A percentile compares a stretch with the other conserved stretches of the same genome.
These are phyloP conservation scores for Suillus fuscotomentosus DNA, from an alignment of 768 basidiomycete genomes.

Conservation along the genomic window DNA sequence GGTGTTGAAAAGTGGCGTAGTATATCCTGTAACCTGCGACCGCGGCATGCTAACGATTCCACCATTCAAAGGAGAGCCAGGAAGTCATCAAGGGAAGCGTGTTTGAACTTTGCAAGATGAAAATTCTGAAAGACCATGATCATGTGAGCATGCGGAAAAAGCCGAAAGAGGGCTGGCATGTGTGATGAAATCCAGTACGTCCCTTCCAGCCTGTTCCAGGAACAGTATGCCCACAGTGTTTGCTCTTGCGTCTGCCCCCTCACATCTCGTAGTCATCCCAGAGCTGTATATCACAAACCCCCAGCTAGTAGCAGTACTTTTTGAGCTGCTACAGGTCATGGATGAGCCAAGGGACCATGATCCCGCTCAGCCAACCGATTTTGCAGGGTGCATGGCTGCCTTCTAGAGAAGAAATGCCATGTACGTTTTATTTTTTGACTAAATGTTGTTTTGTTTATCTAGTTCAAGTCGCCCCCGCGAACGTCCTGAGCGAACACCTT, in stretches of 20 bases:
- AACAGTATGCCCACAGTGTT: constrained; percentile 3
- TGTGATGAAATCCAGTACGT: no score
- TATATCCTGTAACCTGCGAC: no score
- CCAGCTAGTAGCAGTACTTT: not conserved
- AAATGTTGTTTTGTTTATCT: constrained; percentile 5
- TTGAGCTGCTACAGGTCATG: constrained; percentile 22
- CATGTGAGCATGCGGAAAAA: no score
- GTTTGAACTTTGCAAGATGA: no score
- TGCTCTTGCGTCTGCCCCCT: constrained; percentile 3
- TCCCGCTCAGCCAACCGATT: constrained; percentile 41
- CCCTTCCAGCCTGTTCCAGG: no score
- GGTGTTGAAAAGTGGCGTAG: no score
- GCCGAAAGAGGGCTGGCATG: no score
- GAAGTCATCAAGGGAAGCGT: no score
- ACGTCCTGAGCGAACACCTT: constrained; percentile 45
- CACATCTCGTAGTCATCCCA: not conserved
- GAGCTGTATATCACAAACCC: not conserved
- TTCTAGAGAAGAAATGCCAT: constrained; percentile 63
- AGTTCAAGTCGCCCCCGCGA: constrained; percentile 49
- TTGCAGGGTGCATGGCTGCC: constrained; percentile 63
- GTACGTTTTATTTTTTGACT: constrained; percentile 34
- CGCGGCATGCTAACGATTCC: no score
- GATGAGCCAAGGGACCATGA: constrained; percentile 44
- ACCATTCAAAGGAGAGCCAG: no score
- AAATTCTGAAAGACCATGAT: no score